Evolutionary conservation across 768 basidiomycete genomes (phyloP).

Genomic region (Suillus clintonianus): DNA sequence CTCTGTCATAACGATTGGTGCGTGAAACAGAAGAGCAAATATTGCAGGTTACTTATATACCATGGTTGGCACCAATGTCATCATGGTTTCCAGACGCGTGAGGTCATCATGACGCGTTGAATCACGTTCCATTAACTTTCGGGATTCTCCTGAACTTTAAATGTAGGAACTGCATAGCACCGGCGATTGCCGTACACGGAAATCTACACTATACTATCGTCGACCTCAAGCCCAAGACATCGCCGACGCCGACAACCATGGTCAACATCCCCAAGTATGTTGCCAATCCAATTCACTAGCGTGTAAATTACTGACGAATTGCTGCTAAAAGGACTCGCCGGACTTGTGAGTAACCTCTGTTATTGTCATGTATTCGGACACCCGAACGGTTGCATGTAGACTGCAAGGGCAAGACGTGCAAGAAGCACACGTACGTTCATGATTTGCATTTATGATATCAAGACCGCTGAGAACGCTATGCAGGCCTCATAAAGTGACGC

Average conservation of each 20-base stretch:
- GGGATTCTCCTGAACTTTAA: slow-evolving; percentile 14
- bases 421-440: slow-evolving; percentile 89
- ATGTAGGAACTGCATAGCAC: slow-evolving; percentile 24
- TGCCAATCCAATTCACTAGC: background rate
- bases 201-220: slow-evolving; percentile 8
- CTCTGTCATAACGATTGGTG: slow-evolving; percentile 5
- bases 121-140: background rate
- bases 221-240: slow-evolving; percentile 13
- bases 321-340: slow-evolving; percentile 75
- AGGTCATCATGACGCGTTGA: background rate
- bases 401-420: slow-evolving; percentile 97
- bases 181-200: slow-evolving; percentile 28
- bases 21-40: background rate
- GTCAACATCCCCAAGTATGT: slow-evolving; percentile 95
- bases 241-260: slow-evolving; percentile 52
- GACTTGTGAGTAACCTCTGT: slow-evolving; percentile 70
- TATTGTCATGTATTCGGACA: slow-evolving; percentile 3
- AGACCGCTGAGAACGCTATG: slow-evolving; percentile 9
- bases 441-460: background rate
- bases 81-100: background rate
- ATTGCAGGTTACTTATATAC: background rate
- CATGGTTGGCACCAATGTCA: background rate
- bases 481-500: slow-evolving; percentile 98
- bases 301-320: slow-evolving; percentile 14
- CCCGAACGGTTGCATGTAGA: slow-evolving; percentile 39